Conservation (phyloP, 345 rosid genomes). For the Ricinus communis region DNA sequence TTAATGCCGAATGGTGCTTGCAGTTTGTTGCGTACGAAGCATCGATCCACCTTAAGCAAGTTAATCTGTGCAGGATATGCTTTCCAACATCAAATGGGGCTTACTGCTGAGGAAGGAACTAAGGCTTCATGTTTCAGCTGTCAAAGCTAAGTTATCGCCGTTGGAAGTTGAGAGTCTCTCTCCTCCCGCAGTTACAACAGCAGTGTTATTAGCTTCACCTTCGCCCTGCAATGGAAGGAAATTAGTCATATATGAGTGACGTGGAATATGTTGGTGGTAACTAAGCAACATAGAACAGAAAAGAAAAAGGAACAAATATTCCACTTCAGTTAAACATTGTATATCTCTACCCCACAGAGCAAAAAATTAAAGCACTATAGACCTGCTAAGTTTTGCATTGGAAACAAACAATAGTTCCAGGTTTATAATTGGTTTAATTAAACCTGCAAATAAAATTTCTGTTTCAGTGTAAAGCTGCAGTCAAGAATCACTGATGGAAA, state of each 20-base stretch:
- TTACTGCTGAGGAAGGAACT: neutral
- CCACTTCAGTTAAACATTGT: neutral
- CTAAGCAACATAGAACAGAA: too few relatives aligned
- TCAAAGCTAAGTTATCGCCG: slow-evolving; percentile 25
- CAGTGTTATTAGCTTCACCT: slow-evolving; percentile 22
- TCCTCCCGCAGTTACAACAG: slow-evolving; percentile 11
- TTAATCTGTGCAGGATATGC: neutral
- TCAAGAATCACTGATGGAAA: too few relatives aligned
- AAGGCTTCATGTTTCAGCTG: slow-evolving; percentile 21
- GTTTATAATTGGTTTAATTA: neutral
- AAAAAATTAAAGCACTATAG: neutral
- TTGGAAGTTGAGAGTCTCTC: slow-evolving; percentile 27
- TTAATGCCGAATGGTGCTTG: neutral
- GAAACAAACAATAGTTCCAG: neutral
- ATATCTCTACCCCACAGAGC: neutral
- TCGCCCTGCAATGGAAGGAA: slow-evolving; percentile 12
- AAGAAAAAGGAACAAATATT: neutral
- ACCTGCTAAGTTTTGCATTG: too few relatives aligned
- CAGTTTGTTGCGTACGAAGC: neutral
- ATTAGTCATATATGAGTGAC: neutral
- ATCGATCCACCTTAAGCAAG: slow-evolving; percentile 3
- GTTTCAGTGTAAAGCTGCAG: neutral
- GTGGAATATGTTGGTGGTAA: too few relatives aligned
- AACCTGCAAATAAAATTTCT: neutral
- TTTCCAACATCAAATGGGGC: neutral